These are phyloP conservation scores for Tricholoma flavovirens DNA, from an alignment of 768 basidiomycete species.

Conservation along the genomic window DNA sequence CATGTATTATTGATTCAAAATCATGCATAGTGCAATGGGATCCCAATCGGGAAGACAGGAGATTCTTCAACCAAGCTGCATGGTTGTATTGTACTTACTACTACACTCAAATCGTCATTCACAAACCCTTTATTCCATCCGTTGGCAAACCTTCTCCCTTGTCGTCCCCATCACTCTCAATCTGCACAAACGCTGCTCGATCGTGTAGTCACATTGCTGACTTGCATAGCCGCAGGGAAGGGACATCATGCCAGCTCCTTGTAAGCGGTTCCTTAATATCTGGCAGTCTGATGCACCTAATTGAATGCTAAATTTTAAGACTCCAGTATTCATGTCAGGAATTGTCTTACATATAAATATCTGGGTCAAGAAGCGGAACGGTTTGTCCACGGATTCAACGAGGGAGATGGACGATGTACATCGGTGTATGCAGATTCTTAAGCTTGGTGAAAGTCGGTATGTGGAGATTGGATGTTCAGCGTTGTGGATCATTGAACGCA, in stretches of 20 bases:
- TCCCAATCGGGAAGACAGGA: slow-evolving; percentile 35
- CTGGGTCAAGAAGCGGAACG: slow-evolving; percentile 43
- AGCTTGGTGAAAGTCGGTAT: slow-evolving; percentile 31
- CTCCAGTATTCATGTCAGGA: slow-evolving; percentile 30
- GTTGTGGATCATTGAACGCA: not conserved
- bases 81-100: slow-evolving; percentile 45
- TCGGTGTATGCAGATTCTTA: slow-evolving; percentile 53
- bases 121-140: slow-evolving; percentile 56
- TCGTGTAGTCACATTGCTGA: slow-evolving; percentile 67
- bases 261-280: slow-evolving; percentile 16
- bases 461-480: not conserved
- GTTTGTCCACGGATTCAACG: slow-evolving; percentile 30
- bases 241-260: slow-evolving; percentile 24
- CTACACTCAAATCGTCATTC: slow-evolving; percentile 61
- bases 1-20: not conserved
- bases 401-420: slow-evolving; percentile 55
- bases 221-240: slow-evolving; percentile 34
- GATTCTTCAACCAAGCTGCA: slow-evolving; percentile 58
- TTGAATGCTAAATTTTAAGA: slow-evolving; percentile 17
- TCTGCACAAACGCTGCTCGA: slow-evolving; percentile 69
- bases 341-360: slow-evolving; percentile 54
- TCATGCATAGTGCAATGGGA: slow-evolving; percentile 43
- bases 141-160: slow-evolving; percentile 29
- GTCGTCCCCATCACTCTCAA: slow-evolving; percentile 54
- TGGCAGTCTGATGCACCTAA: not conserved